Base-by-base conservation (phyloP, 441 rosid species). In the Adansonia rubrostipa region DNA sequence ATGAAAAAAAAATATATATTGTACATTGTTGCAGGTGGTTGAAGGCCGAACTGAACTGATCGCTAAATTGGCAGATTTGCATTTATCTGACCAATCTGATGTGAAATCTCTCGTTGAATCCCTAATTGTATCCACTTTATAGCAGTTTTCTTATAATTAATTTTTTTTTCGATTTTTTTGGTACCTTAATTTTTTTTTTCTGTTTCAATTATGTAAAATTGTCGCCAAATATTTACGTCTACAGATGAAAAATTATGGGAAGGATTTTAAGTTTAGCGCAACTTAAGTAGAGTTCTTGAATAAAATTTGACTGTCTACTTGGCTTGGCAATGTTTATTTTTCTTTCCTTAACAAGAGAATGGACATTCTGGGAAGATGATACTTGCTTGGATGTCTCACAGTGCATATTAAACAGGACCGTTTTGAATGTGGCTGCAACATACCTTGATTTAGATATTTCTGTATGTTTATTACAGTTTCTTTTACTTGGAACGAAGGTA, bases 341-440 rank as follows among this genome's bases (percentile, higher is more conserved):
- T 66, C 15, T 82, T 71, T 73, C 87, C 93, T 91, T 90, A 78
- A 92, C 88, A 56, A 80, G 44, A 72, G 74, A 73, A 77, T 86
- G 76, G 96, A 80, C 82, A 50, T 82, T 90, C 73, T 94, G 95
- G 98, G 97, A 93, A 73, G 97, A 92, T 82, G 89, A 85, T 78
- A 94, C 98, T 67, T 96, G 99, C 84, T 91, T 93, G 90, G 99
- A 93, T 82, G 85, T 86, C 44, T 89, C 92, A 7, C 98, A 92
- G 60, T 96, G 98, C 84, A 78, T 85, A 80, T 80, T 96, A 73
- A 94, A 94, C 89, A 91, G 88, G 84, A 79, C 83, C 40, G 87
- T 94, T 40, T 47, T 96, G 78, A 82, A 79, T 44, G 91, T 91
- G 24, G 94, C 92, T 77, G 78, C 89, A 1, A 91, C 90, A 79